Base-by-base conservation (phyloP, 2,329 filamentous ascomycete species). In the Cryoendolithus antarcticus region DNA sequence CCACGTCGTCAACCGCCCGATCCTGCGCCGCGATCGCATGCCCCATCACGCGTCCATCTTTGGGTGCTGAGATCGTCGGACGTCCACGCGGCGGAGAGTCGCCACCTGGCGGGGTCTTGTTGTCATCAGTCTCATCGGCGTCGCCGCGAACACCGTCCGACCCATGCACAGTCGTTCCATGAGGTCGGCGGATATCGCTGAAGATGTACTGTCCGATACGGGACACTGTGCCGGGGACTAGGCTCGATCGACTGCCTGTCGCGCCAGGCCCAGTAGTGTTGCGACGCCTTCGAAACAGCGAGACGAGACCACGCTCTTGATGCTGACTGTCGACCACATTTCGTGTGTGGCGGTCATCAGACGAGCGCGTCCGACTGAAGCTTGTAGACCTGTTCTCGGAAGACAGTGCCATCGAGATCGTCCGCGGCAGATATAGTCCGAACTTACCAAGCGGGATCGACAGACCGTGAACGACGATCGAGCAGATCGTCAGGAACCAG, bases 401-500 rank as follows among this genome's bases (percentile, higher is more conserved):
- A 37, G 65, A 73, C n/a, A 66, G 47, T 19, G 65, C 69, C 21
- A 62, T 63, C 4, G 75, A 78, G 12, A 85, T 57, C 0, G 77
- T 82, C 15, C 75, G 64, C 0, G 80, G 80, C 0, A 83, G 65
- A 43, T 78, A 74, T 48, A 67, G 57, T 1, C 67, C 65, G 39
- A 85, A 61, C 54, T 83, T 85, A 0, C 75, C 79, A 3, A 91
- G 58, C 0, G 86, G 86, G 9, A 93, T 84, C 36, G 78, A 86
- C 1, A 94, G 66, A 4, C 86, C 85, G 49, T 93, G 86, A 3
- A 91, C 79, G 31, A 88, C 82, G 43, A 93, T 80, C 48, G 83
- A 91, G 61, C 82, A 89, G 12, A 91, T 76, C 6, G 76, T 72
- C 38, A 93, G 61, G 53, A 94, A 94, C 86, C 86, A 94, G 11